These are phyloP conservation scores for Cladosporium sp. DNA, from an alignment of 2,329 filamentous ascomycete species.

Conservation along the genomic window DNA sequence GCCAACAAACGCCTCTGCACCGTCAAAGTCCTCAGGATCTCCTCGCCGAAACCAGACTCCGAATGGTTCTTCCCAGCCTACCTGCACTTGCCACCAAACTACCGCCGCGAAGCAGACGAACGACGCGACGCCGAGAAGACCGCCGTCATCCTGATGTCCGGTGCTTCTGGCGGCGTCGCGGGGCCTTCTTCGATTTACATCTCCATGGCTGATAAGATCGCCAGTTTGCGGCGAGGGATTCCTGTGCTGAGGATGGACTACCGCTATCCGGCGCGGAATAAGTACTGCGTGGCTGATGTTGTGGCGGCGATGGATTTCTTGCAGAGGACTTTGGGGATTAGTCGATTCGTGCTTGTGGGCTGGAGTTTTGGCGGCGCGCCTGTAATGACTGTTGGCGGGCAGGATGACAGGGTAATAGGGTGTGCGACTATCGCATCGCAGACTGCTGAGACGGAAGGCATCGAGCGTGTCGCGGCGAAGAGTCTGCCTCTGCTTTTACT, in stretches of 20 bases:
- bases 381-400: constrained; percentile 40
- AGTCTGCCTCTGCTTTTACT: constrained; percentile 39
- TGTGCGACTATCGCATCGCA: constrained; percentile 45
- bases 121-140: constrained; percentile 36
- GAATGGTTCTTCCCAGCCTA: neutral
- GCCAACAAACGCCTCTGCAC: constrained; percentile 6
- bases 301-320: constrained; percentile 41
- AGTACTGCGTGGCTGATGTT: constrained; percentile 41
- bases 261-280: constrained; percentile 38
- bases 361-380: constrained; percentile 48
- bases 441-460: constrained; percentile 39
- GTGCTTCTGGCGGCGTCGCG: constrained; percentile 42
- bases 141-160: constrained; percentile 43
- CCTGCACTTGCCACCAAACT: neutral
- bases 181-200: constrained; percentile 45
- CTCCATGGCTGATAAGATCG: constrained; percentile 44
- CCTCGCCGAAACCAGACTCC: neutral
- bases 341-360: constrained; percentile 44
- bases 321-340: constrained; percentile 32
- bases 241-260: constrained; percentile 46
- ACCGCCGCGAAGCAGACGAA: neutral
- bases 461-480: constrained; percentile 35
- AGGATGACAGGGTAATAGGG: constrained; percentile 37
- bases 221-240: constrained; percentile 39
- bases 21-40: neutral